Evolutionary conservation across 1,139 yeast species (phyloP).

Genomic region (Taiozyma onychis): DNA sequence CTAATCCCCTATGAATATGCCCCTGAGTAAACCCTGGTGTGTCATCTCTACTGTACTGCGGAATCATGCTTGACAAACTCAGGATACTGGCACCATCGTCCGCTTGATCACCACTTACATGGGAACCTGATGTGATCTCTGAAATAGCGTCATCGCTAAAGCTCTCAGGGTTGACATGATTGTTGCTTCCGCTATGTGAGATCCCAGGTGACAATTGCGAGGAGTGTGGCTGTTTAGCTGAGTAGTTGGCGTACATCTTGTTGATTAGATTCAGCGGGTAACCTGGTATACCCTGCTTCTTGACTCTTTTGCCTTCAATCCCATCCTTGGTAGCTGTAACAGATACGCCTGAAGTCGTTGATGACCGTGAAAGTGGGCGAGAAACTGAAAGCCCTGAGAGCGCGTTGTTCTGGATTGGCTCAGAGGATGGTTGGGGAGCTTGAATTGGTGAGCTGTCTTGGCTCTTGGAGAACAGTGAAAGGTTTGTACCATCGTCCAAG

Average conservation of each 20-base stretch:
- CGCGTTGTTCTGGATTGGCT: background rate
- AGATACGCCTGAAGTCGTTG: slow-evolving; percentile 59
- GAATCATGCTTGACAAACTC: slow-evolving; percentile 22
- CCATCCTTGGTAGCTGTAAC: slow-evolving; percentile 75
- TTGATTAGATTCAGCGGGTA: slow-evolving; percentile 29
- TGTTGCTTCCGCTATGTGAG: background rate
- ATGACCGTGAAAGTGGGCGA: slow-evolving; percentile 55
- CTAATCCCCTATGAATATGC: background rate
- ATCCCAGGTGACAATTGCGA: background rate
- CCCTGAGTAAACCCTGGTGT: background rate
- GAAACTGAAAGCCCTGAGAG: background rate
- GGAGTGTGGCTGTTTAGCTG: slow-evolving; percentile 4
- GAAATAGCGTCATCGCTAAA: slow-evolving; percentile 4
- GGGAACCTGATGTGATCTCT: background rate
- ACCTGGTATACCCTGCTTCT: slow-evolving; percentile 38
- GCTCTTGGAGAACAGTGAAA: background rate
- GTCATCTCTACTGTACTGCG: slow-evolving; percentile 16
- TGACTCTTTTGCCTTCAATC: slow-evolving; percentile 55
- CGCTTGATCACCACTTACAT: background rate
- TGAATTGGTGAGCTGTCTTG: background rate
- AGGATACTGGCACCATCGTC: slow-evolving; percentile 14
- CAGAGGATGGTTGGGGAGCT: slow-evolving; percentile 1
- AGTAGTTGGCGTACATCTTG: slow-evolving; percentile 25
- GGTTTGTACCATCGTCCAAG: background rate
- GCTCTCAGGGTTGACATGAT: slow-evolving; percentile 5